phyloP scores from a whole-genome alignment of 1,284 basidiomycete species.

The Hypsizygus ulmarius region DNA sequence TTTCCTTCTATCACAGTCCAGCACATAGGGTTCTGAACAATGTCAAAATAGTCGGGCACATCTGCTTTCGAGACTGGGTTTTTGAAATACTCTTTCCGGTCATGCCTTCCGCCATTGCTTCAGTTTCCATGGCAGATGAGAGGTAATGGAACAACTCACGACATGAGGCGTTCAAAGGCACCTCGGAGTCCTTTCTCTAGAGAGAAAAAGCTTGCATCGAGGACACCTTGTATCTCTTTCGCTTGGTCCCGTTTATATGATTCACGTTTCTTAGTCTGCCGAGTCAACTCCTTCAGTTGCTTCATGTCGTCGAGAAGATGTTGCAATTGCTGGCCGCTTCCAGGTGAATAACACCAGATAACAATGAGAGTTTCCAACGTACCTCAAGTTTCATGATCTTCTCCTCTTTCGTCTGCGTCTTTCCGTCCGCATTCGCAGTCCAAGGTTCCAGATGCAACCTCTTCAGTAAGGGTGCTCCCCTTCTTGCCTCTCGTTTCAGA shows the following conservation, averaged over 20 bases:
- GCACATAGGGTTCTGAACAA: slow-evolving; percentile 87
- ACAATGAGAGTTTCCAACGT: slow-evolving; percentile 16
- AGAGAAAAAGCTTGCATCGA: slow-evolving; percentile 68
- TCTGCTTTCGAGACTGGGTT: slow-evolving; percentile 77
- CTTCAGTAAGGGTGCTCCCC: slow-evolving; percentile 94
- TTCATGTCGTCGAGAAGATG: slow-evolving; percentile 80
- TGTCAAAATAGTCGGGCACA: slow-evolving; percentile 91
- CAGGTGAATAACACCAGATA: not conserved
- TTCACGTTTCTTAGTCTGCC: slow-evolving; percentile 81
- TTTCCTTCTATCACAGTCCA: slow-evolving; percentile 83
- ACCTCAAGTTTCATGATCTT: slow-evolving; percentile 85
- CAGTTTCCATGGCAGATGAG: slow-evolving; percentile 2
- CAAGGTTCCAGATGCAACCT: slow-evolving; percentile 95
- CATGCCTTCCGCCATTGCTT: slow-evolving; percentile 50
- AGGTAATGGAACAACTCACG: slow-evolving; percentile 38
- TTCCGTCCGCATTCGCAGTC: slow-evolving; percentile 76
- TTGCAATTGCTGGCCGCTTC: slow-evolving; percentile 54
- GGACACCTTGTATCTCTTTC: slow-evolving; percentile 66
- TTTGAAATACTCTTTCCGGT: slow-evolving; percentile 74
- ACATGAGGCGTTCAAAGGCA: slow-evolving; percentile 69
- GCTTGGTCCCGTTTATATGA: slow-evolving; percentile 77
- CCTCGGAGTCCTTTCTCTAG: slow-evolving; percentile 60
- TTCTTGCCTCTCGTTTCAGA: slow-evolving; percentile 87
- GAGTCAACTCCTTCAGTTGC: slow-evolving; percentile 67
- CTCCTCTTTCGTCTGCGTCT: slow-evolving; percentile 78